phyloP scores from a whole-genome alignment of 257 asterid genomes.

The Lycium barbarum region DNA sequence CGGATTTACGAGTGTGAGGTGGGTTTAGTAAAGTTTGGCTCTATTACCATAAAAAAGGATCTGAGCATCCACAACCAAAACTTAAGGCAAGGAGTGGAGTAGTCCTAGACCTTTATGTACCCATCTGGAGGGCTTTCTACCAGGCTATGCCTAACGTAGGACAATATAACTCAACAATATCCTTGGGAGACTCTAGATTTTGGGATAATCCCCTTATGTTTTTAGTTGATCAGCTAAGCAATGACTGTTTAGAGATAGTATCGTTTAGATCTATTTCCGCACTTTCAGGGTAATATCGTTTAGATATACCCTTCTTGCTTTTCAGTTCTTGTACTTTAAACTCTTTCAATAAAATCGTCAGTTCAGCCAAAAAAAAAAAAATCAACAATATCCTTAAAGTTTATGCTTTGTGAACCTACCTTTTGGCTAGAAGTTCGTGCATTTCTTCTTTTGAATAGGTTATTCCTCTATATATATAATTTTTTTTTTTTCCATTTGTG shows the following conservation, averaged over 20 bases:
- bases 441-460: background rate
- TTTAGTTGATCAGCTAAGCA: too few relatives aligned
- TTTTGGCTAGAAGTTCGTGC: background rate
- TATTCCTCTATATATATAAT: background rate
- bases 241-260: too few relatives aligned
- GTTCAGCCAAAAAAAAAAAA: too few relatives aligned
- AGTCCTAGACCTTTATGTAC: slow-evolving; percentile 15
- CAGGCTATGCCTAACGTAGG: background rate
- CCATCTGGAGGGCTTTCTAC: background rate
- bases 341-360: too few relatives aligned
- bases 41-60: background rate
- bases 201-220: too few relatives aligned
- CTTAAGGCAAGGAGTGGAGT: background rate
- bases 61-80: background rate
- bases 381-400: background rate
- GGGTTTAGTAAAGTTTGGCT: background rate
- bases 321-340: too few relatives aligned
- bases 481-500: slow-evolving; percentile 26
- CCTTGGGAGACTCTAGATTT: too few relatives aligned
- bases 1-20: background rate
- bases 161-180: background rate
- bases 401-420: background rate
- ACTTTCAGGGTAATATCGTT: too few relatives aligned
- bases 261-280: too few relatives aligned
- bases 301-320: too few relatives aligned